Evolutionary conservation across 306 rosid genomes (phyloP), one percentile per base, ranked within the genome.

Genomic region (Crataegus laevigata): DNA sequence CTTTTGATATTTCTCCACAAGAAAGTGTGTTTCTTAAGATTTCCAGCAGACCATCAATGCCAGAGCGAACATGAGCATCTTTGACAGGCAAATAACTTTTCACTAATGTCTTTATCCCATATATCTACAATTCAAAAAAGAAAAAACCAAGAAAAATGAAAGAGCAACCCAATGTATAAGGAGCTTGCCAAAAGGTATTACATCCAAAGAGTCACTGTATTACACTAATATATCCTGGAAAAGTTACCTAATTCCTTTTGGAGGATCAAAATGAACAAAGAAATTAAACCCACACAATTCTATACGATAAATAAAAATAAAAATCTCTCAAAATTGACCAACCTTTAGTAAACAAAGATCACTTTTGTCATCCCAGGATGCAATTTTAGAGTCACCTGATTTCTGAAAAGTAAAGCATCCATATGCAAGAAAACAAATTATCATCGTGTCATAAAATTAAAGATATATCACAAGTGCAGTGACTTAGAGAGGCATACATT

Each of bases 261-360:
- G 18, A 7, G 13, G 34, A 42, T 15, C 52, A 29, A 24, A n/a
- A 24, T 65, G 66, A 75, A 32, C 40, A 28, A 59, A 40, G 55
- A 58, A 66, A 19, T 73, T 51, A 71, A 75, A 30, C 55, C 47
- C 29, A 60, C 21, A 14, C 5, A 28, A 11, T 29, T 22, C 32
- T 7, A 57, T 57, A 60, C 4, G 57, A 36, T 59, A 59, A 58
- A 25, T 25, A 73, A 64, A 77, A 65, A 34, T 69, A 79, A 42
- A 59, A 24, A 42, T 67, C 70, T 59, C 75, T 78, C 40, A 34
- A 36, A 75, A 69, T 38, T 62, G 25, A 80, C 91, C 47, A 32
- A 96, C 99, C 99, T 96, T 96, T 82, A 92, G 73, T 91, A 85
- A 84, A 77, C 98, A 96, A 77, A 83, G 84, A 61, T 92, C 97